Evolutionary conservation across 2,329 filamentous ascomycete genomes (phyloP).

Genomic region (Cyclaneusma minus): DNA sequence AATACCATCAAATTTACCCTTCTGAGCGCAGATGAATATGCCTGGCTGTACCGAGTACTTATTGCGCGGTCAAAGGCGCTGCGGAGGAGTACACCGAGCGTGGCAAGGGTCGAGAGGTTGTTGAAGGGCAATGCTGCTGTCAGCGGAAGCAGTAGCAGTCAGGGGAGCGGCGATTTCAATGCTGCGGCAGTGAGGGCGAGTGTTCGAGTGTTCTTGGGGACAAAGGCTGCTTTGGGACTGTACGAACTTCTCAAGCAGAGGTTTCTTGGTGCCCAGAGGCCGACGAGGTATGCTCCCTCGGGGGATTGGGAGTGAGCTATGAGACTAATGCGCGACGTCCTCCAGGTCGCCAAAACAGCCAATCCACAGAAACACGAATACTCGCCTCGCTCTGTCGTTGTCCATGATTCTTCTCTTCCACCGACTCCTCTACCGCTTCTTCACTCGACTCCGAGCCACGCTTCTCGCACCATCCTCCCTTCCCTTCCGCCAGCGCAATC

Average conservation of each 20-base stretch:
- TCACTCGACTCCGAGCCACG: constrained; percentile 61
- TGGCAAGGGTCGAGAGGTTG: constrained; percentile 34
- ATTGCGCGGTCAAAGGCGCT: constrained; percentile 53
- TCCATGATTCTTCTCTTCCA: constrained; percentile 80
- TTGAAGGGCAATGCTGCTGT: no score
- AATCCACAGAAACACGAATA: constrained; percentile 29
- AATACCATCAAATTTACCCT: constrained; percentile 75
- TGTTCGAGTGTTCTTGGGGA: constrained; percentile 52
- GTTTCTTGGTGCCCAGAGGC: constrained; percentile 22
- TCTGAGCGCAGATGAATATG: constrained; percentile 73
- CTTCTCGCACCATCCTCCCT: constrained; percentile 66
- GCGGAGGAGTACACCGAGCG: constrained; percentile 36
- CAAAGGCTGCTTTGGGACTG: constrained; percentile 46
- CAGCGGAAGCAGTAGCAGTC: no score
- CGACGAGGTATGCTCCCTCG: constrained; percentile 7
- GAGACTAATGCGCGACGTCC: constrained; percentile 3
- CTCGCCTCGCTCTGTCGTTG: constrained; percentile 68
- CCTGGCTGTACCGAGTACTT: constrained; percentile 68
- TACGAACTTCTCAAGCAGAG: constrained; percentile 36
- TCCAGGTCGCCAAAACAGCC: background rate
- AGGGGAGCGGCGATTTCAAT: constrained; percentile 47
- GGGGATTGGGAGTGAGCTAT: background rate
- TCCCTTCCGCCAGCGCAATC: constrained; percentile 73
- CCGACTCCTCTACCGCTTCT: constrained; percentile 79
- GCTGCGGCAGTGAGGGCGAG: constrained; percentile 55